Percentiles rank a stretch among this genome's conserved stretches.
These are phyloP conservation scores for Penicillium thymicola DNA, from an alignment of 2,329 filamentous ascomycete genomes.

Conservation along the genomic window DNA sequence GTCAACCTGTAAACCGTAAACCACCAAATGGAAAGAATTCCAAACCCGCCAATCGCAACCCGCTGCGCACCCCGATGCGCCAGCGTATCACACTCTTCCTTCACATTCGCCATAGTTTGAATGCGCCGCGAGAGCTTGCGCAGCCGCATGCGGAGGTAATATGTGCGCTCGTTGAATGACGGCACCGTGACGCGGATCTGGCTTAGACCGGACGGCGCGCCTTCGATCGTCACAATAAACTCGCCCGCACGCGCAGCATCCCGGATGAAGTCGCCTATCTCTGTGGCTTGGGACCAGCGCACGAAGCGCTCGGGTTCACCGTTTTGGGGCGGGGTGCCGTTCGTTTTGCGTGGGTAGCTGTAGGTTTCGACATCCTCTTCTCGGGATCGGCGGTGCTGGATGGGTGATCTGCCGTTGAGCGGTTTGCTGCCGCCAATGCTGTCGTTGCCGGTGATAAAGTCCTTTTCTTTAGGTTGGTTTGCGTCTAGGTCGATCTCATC, in stretches of 20 bases:
- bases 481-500: slow-evolving; percentile 44
- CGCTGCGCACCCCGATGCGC: slow-evolving; percentile 75
- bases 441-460: slow-evolving; percentile 6
- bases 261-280: slow-evolving; percentile 90
- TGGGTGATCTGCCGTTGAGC: slow-evolving; percentile 15
- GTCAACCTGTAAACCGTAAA: slow-evolving; percentile 68
- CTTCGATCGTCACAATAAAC: slow-evolving; percentile 80
- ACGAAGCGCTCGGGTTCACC: slow-evolving; percentile 59
- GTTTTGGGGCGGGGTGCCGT: slow-evolving; percentile 11
- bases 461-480: slow-evolving; percentile 9
- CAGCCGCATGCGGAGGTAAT: slow-evolving; percentile 76
- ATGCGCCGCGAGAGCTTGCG: slow-evolving; percentile 69
- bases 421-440: slow-evolving; percentile 4
- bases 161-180: slow-evolving; percentile 84
- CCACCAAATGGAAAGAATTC: slow-evolving; percentile 73
- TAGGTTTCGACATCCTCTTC: slow-evolving; percentile 66
- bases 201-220: slow-evolving; percentile 59
- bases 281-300: slow-evolving; percentile 82
- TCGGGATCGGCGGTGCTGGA: slow-evolving; percentile 48
- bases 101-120: slow-evolving; percentile 66
- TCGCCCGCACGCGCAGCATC: slow-evolving; percentile 82
- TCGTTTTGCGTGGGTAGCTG: slow-evolving; percentile 59
- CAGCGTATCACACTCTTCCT: slow-evolving; percentile 74
- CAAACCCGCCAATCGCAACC: slow-evolving; percentile 77
- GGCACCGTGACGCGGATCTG: slow-evolving; percentile 74